Percentiles rank a stretch among this genome's conserved stretches.
phyloP scores from a whole-genome alignment of 2,329 filamentous ascomycete species.

The Sordariomycetes sp. region DNA sequence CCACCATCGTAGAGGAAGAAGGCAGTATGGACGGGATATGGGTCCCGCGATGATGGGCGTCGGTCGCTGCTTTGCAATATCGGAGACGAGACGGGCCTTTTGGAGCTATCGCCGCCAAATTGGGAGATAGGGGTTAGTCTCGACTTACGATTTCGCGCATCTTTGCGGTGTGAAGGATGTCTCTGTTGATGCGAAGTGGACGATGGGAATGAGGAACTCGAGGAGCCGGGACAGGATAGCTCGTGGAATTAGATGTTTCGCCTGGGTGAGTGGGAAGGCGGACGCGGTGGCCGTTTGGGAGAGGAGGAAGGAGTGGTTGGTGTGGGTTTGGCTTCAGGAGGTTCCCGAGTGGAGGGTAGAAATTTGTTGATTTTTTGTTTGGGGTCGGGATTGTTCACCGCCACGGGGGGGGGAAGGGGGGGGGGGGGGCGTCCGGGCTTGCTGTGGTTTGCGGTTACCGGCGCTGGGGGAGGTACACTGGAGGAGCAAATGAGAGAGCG shows the following conservation, averaged over 20 bases:
- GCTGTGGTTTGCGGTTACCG: not conserved
- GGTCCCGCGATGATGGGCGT: not conserved
- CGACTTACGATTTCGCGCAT: constrained; percentile 59
- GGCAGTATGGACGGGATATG: not conserved
- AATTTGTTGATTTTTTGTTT: constrained; percentile 6
- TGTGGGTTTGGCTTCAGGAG: constrained; percentile 4
- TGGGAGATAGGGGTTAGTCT: constrained; percentile 6
- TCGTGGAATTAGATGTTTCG: constrained; percentile 1
- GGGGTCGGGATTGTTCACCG: constrained; percentile 6
- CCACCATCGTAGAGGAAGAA: not conserved
- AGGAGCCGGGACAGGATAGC: constrained; percentile 3
- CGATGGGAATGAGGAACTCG: constrained; percentile 2
- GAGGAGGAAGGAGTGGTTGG: not conserved
- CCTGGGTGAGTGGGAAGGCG: constrained; percentile 4
- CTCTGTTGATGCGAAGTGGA: constrained; percentile 10
- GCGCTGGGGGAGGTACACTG: not conserved
- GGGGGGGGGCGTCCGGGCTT: constrained; percentile 7
- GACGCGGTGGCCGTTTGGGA: constrained; percentile 1
- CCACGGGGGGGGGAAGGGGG: too few species aligned
- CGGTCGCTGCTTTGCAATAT: not conserved
- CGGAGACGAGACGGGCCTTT: not conserved
- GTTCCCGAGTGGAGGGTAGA: constrained; percentile 2
- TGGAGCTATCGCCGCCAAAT: not conserved
- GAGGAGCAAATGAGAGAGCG: too few species aligned
- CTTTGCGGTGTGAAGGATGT: constrained; percentile 20